Base-by-base conservation (phyloP, 352 stramenopile species). In the Pythium utonaiense region DNA sequence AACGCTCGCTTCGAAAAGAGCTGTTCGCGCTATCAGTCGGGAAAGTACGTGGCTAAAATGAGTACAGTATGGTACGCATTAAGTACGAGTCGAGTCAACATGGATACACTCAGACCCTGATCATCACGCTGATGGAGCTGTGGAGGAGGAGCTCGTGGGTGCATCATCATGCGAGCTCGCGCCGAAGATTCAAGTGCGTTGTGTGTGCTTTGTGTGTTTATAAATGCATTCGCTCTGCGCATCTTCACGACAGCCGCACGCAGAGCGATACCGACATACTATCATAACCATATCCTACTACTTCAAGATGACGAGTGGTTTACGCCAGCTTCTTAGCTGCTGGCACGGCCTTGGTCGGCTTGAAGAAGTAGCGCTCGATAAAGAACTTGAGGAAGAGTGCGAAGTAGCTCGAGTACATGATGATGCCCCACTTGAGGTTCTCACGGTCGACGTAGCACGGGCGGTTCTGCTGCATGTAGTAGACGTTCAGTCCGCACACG, bases 401-500 rank as follows among this genome's bases (percentile, higher is more conserved):
- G 48, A 98, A 92, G 75, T 98, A 98, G 67, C 85, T 96, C 63
- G 77, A 94, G 82, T 98, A 98, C 90, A 98, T 98, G 69, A 97
- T 79, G 56, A 93, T 83, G 19, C 84, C 91, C 69, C 86, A 92
- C 65, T 93, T 88, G 66, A 96, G 75, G 69, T 95, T 97, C 44
- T 89, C 76, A 12, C 72, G 73, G 69, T 95, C 82, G 57, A 97
- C 73, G 55, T 70, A 74, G 74, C 89, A 97, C 40, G 64, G 51
- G 27, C 75, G 57, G 56, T 77, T 73, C 47, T 80, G 67, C 44
- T 88, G 81, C 68, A 92, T 78, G 73, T 91, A 94, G 79, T 93
- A 90, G 30, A 88, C 73, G 62, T 78, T 86, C 42, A 89, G 72
- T 42, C 60, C 61, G 57, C 83, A 92, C 36, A 93, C 81, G 14